Base-by-base conservation (phyloP, 805 yeast genomes). In the Candida maris region DNA sequence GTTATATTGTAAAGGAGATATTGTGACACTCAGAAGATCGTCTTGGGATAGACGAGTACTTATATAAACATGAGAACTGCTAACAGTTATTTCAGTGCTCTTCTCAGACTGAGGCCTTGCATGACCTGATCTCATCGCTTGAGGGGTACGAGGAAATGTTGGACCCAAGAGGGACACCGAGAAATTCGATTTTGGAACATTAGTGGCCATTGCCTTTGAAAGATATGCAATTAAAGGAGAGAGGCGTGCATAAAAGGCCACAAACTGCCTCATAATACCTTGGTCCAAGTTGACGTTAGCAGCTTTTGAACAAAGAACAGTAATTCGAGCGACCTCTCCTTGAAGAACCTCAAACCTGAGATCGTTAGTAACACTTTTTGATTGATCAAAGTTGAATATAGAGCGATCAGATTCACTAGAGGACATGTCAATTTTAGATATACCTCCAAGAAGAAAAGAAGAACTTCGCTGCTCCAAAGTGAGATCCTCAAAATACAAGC, bases 301-400 rank as follows among this genome's bases (percentile, higher is more conserved):
- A 0, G 61, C 55, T 39, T 76, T 76, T 0, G 78, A 65, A 15
- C 71, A 53, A 2, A 76, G 50, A 0, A 69, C 19, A 0, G 77
- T 71, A 14, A 64, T 53, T 27, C 69, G 42, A 3, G 32, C n/a
- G 1, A 33, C 30, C 8, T 44, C 52, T 10, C 52, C 48, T 6
- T 52, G 41, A 32, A 68, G 65, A 16, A 68, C 39, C 49, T 79
- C 84, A 51, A 79, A 74, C 22, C 80, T 51, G 2, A 79, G 32
- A 45, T 79, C 85, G 5, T 73, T 70, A 27, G 67, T 68, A 1
- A 48, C 40, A 12, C 53, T 29, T 18, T 49, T 43, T 3, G 48
- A 35, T n/a, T 54, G 49, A 18, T 50, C 54, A 38, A 73, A 62
- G 20, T 41, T 34, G 19, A 57, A 34, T 5, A 41, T n/a, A 1